phyloP scores from a whole-genome alignment of 2,329 filamentous ascomycete species.

The Penicillium sp. region DNA sequence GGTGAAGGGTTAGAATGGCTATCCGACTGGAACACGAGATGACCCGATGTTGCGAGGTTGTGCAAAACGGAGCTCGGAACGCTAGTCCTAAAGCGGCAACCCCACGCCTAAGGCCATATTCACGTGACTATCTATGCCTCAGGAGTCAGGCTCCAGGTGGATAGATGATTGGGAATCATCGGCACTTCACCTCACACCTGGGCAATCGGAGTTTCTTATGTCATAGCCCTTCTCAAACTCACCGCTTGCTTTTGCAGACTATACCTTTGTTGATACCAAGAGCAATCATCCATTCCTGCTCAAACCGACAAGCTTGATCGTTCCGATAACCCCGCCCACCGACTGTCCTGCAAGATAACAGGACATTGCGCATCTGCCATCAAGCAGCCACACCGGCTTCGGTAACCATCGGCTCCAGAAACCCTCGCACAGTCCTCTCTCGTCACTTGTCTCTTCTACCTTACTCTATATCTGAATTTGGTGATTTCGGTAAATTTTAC shows the following conservation, averaged over 20 bases:
- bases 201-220: conserved; percentile 25
- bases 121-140: conserved; percentile 29
- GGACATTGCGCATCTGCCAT: conserved; percentile 29
- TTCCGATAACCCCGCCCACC: conserved; percentile 26
- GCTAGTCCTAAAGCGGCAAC: conserved; percentile 31
- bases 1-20: conserved; percentile 31
- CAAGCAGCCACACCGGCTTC: conserved; percentile 20
- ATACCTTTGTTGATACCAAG: conserved; percentile 27
- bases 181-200: conserved; percentile 18
- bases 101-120: conserved; percentile 17
- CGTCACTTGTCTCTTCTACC: background rate
- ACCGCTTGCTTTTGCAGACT: conserved; percentile 14
- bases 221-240: conserved; percentile 13
- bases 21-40: conserved; percentile 35
- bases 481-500: background rate
- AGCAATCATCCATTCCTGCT: conserved; percentile 21
- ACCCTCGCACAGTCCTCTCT: conserved; percentile 9
- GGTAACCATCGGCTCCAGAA: conserved; percentile 27
- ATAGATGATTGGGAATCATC: conserved; percentile 13
- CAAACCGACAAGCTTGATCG: conserved; percentile 29
- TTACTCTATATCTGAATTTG: background rate
- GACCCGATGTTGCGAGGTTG: conserved; percentile 40
- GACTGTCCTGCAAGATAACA: conserved; percentile 30
- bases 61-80: conserved; percentile 39
- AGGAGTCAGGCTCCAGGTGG: conserved; percentile 21